A percentile compares a stretch with the other conserved stretches of the same genome.
Conservation (phyloP, 2,329 filamentous ascomycete species). For the Chaetoscypha palmicola region DNA sequence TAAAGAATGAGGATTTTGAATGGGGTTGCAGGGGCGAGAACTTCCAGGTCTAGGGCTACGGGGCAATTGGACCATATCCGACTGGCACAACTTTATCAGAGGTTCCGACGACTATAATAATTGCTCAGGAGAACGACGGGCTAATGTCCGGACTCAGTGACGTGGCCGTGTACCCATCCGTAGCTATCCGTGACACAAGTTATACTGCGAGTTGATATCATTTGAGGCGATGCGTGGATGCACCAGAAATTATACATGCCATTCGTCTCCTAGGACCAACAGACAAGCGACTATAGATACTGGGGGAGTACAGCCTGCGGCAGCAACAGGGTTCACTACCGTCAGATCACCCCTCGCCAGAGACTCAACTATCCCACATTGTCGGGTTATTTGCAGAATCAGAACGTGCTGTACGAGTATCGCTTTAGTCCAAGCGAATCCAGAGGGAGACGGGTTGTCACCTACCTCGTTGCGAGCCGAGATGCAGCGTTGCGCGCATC, state of each 20-base stretch:
- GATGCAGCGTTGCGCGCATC: constrained; percentile 95
- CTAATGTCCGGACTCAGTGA: constrained; percentile 9
- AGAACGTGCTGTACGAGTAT: constrained; percentile 6
- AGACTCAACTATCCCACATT: constrained; percentile 6
- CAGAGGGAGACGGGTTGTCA: background rate
- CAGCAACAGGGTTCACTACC: constrained; percentile 6
- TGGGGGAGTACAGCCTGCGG: constrained; percentile 15
- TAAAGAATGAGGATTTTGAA: background rate
- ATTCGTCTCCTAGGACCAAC: constrained; percentile 6
- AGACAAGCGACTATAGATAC: constrained; percentile 1
- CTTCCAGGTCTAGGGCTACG: constrained; percentile 9
- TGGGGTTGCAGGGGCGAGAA: constrained; percentile 1
- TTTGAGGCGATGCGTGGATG: constrained; percentile 3
- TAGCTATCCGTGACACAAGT: constrained; percentile 2
- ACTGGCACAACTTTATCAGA: constrained; percentile 11
- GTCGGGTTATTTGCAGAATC: constrained; percentile 8
- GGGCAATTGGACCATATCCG: constrained; percentile 10
- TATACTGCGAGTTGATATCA: constrained; percentile 10
- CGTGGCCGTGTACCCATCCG: constrained; percentile 8
- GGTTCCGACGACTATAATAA: constrained; percentile 17
- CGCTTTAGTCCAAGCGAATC: background rate
- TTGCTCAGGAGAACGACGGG: constrained; percentile 11
- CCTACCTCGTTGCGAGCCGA: constrained; percentile 72
- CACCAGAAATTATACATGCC: constrained; percentile 8
- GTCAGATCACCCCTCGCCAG: constrained; percentile 4